phyloP scores from a whole-genome alignment of 192 early-diverging fungal genomes.

The Haplosporangium gracile region DNA sequence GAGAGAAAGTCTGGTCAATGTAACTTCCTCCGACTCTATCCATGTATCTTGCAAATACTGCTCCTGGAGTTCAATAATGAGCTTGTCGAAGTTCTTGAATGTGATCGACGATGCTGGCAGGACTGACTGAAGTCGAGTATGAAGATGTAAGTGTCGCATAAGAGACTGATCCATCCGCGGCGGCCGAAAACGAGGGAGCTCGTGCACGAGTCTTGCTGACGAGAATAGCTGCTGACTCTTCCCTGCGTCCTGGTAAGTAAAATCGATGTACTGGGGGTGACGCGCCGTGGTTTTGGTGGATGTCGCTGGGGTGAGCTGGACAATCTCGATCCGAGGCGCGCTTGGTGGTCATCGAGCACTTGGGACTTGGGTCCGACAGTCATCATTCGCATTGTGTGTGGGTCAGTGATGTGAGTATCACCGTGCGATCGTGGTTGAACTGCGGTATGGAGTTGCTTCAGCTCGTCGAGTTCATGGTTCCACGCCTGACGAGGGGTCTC shows the following conservation, averaged over 20 bases:
- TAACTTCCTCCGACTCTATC: slow-evolving; percentile 19
- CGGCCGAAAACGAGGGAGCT: background rate
- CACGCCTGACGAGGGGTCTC: no score
- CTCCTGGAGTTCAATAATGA: slow-evolving; percentile 7
- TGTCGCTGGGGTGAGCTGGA: slow-evolving; percentile 9
- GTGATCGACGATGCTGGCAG: background rate
- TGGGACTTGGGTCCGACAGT: slow-evolving; percentile 2
- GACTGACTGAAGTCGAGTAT: background rate
- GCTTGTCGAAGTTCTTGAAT: background rate
- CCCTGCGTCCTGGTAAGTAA: background rate
- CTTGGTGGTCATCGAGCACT: slow-evolving; percentile 11
- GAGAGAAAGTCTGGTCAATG: background rate
- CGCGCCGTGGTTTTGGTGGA: background rate
- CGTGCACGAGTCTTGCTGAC: no score
- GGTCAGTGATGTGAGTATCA: background rate
- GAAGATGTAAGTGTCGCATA: background rate
- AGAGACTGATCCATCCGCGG: slow-evolving; percentile 1
- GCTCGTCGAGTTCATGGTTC: no score
- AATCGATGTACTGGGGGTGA: background rate
- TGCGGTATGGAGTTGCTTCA: no score
- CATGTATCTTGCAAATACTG: background rate
- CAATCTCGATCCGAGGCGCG: slow-evolving; percentile 18
- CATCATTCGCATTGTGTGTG: background rate
- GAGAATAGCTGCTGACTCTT: background rate
- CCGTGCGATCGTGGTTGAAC: no score